Base-by-base conservation (phyloP, 306 rosid genomes). In the Mimosa pudica region DNA sequence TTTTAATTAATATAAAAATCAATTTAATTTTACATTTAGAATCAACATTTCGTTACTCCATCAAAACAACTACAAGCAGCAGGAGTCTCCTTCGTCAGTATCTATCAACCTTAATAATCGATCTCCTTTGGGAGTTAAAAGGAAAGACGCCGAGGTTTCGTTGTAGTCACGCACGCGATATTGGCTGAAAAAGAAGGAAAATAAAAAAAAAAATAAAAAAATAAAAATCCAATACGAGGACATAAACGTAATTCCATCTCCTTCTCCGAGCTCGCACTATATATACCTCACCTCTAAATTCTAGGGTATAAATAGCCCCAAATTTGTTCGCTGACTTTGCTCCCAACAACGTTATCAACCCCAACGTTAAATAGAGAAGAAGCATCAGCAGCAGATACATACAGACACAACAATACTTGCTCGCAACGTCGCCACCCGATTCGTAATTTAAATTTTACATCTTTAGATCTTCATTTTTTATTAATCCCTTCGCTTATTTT, bases 241-340 rank as follows among this genome's bases (percentile, higher is more conserved):
- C 5, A 84, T 1, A 55, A n/a, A 1, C 2, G 90, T 89, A 81
- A 82, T 82, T 87, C 7, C 16, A 2, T 9, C 11, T 0, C 5
- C 2, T 9, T 76, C 65, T 70, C 78, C 77, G 52, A 68, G 52
- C 84, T 80, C 82, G 70, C 90, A n/a, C 92, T 88, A 94, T 92
- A 92, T 90, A 90, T 85, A 90, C 82, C 92, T 47, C 82, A 73
- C 70, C 96, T 88, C 85, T 91, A 79, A 89, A 89, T 81, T 82
- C 86, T 88, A 89, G 97, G 92, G 93, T 94, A 92, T 92, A 94
- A 84, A 91, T 89, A 17, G 84, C 92, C 92, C 96, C 92, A 90
- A 90, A 74, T 86, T 86, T 81, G 88, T 87, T 83, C 57, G 55
- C 74, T 70, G 74, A 18, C 41, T 70, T 69, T 88, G 82, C 98